Base-by-base conservation (phyloP, 2,329 filamentous ascomycete species). In the Talaromyces albobiverticillius region DNA sequence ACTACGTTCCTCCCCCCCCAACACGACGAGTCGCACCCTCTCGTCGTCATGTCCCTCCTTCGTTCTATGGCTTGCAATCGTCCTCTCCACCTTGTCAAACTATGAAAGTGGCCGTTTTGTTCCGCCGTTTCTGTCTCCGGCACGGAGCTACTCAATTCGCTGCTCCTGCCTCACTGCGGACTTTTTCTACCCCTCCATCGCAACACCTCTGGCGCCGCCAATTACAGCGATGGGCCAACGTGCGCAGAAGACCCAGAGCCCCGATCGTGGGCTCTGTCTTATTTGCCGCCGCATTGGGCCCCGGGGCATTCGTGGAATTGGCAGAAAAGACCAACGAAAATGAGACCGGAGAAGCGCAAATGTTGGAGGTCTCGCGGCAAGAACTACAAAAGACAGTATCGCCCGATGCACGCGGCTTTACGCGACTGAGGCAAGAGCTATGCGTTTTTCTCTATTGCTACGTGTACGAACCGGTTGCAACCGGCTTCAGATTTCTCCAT, bases 401-500 rank as follows among this genome's bases (percentile, higher is more conserved):
- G 1, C 79, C 85, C 4, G 77, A 85, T 55, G 79, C 87, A 26
- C 76, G 76, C 36, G 84, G 86, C 0, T 67, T 90, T 13, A 75
- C 73, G 13, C 81, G 82, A 46, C 63, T 86, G 6, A 73, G 80
- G 46, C 82, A 86, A 59, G 78, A 78, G 11, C 64, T 89, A 25
- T 76, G 86, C 55, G 78, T 90, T 26, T 82, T 87, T 53, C 60
- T 94, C 34, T 89, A 95, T 63, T 66, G 65, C 52, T 77, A 73
- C 57, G 60, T 77, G 18, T 75, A 73, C 53, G 94, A 99, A 71
- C 93, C 94, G 0, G 70, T 96, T 23, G 91, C 87, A 53, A 99
- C 93, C 0, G 89, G 89, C 0, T 71, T 93, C 45, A 83, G 94
- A n/a, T 95, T 99, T 63, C 71, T 96, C 16, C 90, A 96, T 67